Base-by-base conservation (phyloP, 352 stramenopile genomes). In the Phytopythium helicoides region DNA sequence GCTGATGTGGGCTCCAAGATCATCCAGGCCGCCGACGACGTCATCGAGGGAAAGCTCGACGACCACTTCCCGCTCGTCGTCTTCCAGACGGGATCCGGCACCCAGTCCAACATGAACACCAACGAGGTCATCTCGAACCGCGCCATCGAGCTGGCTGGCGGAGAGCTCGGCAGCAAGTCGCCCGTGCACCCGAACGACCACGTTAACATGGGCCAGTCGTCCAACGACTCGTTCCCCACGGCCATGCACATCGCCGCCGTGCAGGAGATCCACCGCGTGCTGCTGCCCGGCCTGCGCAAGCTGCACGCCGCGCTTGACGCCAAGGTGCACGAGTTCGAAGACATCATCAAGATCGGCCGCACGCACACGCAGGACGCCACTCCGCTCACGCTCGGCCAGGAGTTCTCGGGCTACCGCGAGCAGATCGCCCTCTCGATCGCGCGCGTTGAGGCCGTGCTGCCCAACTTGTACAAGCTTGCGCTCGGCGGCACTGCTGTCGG, bases 341-440 rank as follows among this genome's bases (percentile, higher is more conserved):
- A 83, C 60, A 96, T 98, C 58, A 96, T 99, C 74, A 99, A 99
- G 75, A 98, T 98, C 71, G 96, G 96, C 47, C 76, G 96, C 44
- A 99, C 96, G 6, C 96, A 99, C 75, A 93, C 83, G 18, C 82
- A 93, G 60, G 95, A 99, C 71, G 95, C 96, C 1, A 98, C 95
- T 26, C 95, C 96, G 2, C 58, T 99, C 7, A 99, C 96, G n/a
- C 77, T 99, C 18, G 95, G 46, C n/a, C 96, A 99, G 76, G 97
- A 99, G 68, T 99, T 99, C 75, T 89, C 80, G 34, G 97, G 94
- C 44, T 99, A 99, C 59, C 70, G 74, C 33, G 74, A 86, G 54
- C 94, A 98, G 68, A 86, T 98, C 34, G 78, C 91, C 47, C 91
- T 98, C 60, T 81, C 77, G 6, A 97, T 98, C 58, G 45, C 81